These are phyloP conservation scores for Lactifluus pinguis DNA, from an alignment of 768 basidiomycete species.

Conservation along the genomic window DNA sequence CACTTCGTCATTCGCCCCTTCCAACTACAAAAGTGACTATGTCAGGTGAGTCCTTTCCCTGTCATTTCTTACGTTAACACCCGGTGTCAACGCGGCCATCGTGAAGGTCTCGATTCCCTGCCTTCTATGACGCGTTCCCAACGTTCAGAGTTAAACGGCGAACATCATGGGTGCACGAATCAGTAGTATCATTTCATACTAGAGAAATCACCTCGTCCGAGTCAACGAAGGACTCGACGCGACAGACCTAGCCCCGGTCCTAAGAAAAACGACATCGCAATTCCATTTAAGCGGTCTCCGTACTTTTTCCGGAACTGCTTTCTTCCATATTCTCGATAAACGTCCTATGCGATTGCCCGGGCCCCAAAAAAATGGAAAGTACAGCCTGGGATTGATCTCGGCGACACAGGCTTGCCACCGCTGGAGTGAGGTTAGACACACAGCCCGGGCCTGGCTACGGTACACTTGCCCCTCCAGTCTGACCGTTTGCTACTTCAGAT, in stretches of 20 bases:
- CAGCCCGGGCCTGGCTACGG: too few species aligned
- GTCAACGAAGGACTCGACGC: neutral
- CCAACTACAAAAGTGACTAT: neutral
- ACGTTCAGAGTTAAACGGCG: neutral
- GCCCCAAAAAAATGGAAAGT: neutral
- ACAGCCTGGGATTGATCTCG: neutral
- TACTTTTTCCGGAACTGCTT: constrained; percentile 4
- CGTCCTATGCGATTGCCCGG: neutral
- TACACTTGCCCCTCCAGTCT: too few species aligned
- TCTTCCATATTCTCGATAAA: constrained; percentile 4
- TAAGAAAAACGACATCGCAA: neutral
- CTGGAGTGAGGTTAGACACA: constrained; percentile 2
- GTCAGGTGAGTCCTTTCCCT: neutral
- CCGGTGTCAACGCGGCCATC: neutral
- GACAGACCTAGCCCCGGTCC: neutral
- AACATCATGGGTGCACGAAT: neutral
- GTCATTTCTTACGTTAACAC: neutral
- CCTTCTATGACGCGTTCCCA: neutral
- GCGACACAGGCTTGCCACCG: neutral
- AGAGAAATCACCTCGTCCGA: too few species aligned
- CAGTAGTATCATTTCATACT: neutral
- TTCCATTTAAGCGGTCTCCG: neutral
- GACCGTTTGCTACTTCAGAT: too few species aligned
- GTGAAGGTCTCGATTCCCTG: neutral
- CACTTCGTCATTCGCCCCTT: neutral